Percentiles rank a stretch among this genome's conserved stretches.
Evolutionary conservation across 2,329 filamentous ascomycete genomes (phyloP).

Genomic region (Dryadomyces quercus-mongolicae): DNA sequence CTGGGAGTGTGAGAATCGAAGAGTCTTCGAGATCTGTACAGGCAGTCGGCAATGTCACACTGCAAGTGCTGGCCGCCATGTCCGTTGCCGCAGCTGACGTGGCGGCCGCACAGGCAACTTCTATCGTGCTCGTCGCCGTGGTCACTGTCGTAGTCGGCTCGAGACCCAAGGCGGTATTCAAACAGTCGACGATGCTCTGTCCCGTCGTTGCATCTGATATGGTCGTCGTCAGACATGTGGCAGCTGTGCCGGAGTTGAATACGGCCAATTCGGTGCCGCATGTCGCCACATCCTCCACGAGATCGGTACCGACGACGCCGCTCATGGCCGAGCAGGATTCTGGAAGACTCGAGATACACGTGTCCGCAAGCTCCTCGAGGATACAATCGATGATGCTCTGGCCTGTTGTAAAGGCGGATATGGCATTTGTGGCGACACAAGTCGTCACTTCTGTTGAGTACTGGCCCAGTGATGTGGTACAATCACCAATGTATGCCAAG

Average conservation of each 20-base stretch:
- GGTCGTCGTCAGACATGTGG: background rate
- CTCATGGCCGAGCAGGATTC: background rate
- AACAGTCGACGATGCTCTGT: background rate
- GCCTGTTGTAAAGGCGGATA: background rate
- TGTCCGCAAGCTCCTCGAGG: background rate
- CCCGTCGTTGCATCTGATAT: background rate
- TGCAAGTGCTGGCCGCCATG: background rate
- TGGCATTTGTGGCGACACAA: background rate
- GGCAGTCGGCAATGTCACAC: background rate
- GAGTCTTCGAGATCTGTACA: conserved; percentile 2
- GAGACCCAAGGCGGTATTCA: background rate
- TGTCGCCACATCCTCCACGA: background rate
- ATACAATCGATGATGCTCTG: conserved; percentile 8
- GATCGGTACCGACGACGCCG: background rate
- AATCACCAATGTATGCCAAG: background rate
- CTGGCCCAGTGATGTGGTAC: conserved; percentile 8
- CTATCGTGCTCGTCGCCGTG: background rate
- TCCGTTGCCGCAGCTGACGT: background rate
- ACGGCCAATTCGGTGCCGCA: background rate
- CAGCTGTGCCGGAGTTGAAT: background rate
- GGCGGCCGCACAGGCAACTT: conserved; percentile 2
- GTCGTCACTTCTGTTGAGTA: conserved; percentile 5
- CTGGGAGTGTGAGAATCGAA: conserved; percentile 9
- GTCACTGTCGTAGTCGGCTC: background rate
- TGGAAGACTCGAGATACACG: background rate